A percentile compares a stretch with the other conserved stretches of the same genome.
phyloP scores from a whole-genome alignment of 345 rosid species.

The Eucalyptus sp. region DNA sequence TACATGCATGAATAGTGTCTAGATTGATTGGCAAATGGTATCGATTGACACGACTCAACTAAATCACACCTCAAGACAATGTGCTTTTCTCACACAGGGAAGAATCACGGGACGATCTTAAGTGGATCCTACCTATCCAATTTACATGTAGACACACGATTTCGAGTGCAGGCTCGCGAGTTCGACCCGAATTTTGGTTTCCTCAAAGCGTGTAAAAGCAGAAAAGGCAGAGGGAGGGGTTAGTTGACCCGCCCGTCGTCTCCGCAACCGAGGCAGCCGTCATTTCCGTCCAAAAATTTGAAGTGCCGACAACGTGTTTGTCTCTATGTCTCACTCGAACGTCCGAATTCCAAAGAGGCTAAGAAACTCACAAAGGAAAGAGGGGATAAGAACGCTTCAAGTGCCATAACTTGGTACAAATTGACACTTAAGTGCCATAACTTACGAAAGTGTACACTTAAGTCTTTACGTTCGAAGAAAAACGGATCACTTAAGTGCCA shows the following conservation, averaged over 20 bases:
- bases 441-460: no score
- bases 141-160: fast-evolving
- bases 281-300: not conserved
- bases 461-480: no score
- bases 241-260: not conserved
- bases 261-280: not conserved
- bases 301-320: not conserved
- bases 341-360: no score
- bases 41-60: not conserved
- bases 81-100: not conserved
- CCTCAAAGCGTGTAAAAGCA: not conserved
- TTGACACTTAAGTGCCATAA: no score
- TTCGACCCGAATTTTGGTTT: not conserved
- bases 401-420: no score
- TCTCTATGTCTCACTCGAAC: not conserved
- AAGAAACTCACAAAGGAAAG: no score
- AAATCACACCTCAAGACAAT: not conserved
- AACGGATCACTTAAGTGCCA: no score
- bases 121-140: not conserved
- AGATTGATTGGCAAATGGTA: not conserved
- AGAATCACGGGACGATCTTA: not conserved
- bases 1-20: no score
- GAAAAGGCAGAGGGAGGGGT: not conserved
- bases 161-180: not conserved
- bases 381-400: no score